These are phyloP conservation scores for Pichia gijzeniarum DNA, from an alignment of 805 yeast genomes.

Conservation along the genomic window DNA sequence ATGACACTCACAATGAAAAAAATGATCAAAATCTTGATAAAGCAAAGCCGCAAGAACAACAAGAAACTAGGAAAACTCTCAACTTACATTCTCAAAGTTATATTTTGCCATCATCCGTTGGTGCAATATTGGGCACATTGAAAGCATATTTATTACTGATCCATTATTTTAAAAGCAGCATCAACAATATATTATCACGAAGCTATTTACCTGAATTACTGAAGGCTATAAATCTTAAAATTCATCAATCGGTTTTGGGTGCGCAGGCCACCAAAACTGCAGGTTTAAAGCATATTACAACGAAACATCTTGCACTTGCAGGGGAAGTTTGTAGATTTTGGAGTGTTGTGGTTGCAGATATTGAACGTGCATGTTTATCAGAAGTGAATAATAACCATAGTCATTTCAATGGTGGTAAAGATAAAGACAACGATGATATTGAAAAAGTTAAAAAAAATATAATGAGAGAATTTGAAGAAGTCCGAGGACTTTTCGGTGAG, in stretches of 20 bases:
- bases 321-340: constrained; percentile 56
- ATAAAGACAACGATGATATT: constrained; percentile 25
- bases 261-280: constrained; percentile 76
- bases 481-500: constrained; percentile 40
- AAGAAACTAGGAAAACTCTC: constrained; percentile 25
- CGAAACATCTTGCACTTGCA: constrained; percentile 62
- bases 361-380: constrained; percentile 21
- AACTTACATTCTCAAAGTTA: constrained; percentile 49
- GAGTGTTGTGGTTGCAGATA: constrained; percentile 22
- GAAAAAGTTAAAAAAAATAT: constrained; percentile 19
- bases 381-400: constrained; percentile 15
- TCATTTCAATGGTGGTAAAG: constrained; percentile 7
- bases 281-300: constrained; percentile 65
- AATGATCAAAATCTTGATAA: constrained; percentile 3
- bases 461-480: constrained; percentile 34
- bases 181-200: constrained; percentile 33
- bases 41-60: not conserved
- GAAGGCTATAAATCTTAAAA: constrained; percentile 45
- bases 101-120: constrained; percentile 49
- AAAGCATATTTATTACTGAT: constrained; percentile 48
- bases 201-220: constrained; percentile 33
- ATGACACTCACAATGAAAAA: constrained; percentile 2
- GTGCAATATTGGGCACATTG: constrained; percentile 34
- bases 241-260: constrained; percentile 55
- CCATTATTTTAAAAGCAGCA: constrained; percentile 6